Evolutionary conservation across 192 early-diverging fungal species (phyloP), one percentile per base, ranked within the genome.

Genomic region (Gamsiella multidivaricata): DNA sequence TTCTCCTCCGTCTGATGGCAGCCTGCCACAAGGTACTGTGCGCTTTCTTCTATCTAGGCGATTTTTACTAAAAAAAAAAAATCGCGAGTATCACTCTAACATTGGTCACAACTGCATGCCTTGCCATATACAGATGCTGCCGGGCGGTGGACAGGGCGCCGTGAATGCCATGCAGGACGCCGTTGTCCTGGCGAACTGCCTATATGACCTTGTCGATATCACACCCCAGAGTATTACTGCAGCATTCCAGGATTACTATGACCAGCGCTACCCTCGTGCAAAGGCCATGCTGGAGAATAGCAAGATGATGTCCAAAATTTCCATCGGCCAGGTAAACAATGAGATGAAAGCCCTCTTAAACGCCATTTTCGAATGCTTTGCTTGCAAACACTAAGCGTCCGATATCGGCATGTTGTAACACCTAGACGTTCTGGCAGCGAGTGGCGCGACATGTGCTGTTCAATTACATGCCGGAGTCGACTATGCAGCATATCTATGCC

Each of bases 111-210:
- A 39, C 12, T 39, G 12, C 12, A 9, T 9, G 12, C 37, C 12
- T 39, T 39, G 37, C 10, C 17, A 18, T n/a, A 5, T 5, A 46
- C n/a, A 52, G 51, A 52, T 52, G 51, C 26, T 52, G n/a, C 51
- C 51, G 2, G 26, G 4, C 51, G 51, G 22, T 7, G 51, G 51
- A 22, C 26, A 37, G 28, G 61, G 61, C 14, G 61, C 33, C 2
- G 39, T 62, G 23, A 62, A 51, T 37, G 61, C 61, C 12, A 36
- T 62, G 32, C 61, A 62, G 32, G 61, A 62, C 47, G 26, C 61
- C 9, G 61, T 62, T 1, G 26, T 62, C 33, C 32, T 62, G n/a
- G 36, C 61, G 32, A 62, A 62, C n/a, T 20, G n/a, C 43, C n/a
- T 62, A 14, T 62, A 62, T 26, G 61, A 62, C 28, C 20, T 62